Conservation (phyloP, 2,329 filamentous ascomycete species). For the Claviceps purpurea region DNA sequence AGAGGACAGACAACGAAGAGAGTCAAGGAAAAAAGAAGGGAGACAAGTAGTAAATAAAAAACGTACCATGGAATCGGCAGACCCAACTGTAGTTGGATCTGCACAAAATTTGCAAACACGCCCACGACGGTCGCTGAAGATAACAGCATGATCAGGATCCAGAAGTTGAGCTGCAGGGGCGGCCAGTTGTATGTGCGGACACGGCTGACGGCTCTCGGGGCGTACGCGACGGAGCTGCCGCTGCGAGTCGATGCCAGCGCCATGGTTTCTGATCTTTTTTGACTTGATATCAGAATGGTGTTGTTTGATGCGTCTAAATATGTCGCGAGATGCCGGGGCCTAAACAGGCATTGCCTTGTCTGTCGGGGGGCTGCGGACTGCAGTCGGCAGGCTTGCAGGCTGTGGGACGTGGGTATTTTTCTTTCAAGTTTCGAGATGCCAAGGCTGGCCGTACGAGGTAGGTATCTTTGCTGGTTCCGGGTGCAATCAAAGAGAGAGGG, state of each 20-base stretch:
- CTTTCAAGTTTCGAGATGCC: no score
- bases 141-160: slow-evolving; percentile 53
- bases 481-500: no score
- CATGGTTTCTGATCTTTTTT: background rate
- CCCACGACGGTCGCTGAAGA: slow-evolving; percentile 46
- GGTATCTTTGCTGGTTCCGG: no score
- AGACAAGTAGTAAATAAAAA: background rate
- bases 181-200: slow-evolving; percentile 56
- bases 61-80: slow-evolving; percentile 47
- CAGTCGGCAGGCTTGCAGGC: no score
- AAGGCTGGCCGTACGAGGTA: no score
- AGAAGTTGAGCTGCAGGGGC: slow-evolving; percentile 51
- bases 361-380: no score
- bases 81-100: slow-evolving; percentile 40
- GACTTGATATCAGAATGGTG: background rate
- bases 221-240: slow-evolving; percentile 29
- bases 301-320: background rate
- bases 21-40: background rate
- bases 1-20: background rate
- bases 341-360: no score
- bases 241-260: slow-evolving; percentile 9
- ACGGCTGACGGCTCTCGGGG: slow-evolving; percentile 28
- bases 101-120: slow-evolving; percentile 46
- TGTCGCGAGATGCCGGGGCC: background rate
- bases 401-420: no score